Conservation (phyloP, 768 basidiomycete genomes). For the Gloeopeniophorella convolvens region DNA sequence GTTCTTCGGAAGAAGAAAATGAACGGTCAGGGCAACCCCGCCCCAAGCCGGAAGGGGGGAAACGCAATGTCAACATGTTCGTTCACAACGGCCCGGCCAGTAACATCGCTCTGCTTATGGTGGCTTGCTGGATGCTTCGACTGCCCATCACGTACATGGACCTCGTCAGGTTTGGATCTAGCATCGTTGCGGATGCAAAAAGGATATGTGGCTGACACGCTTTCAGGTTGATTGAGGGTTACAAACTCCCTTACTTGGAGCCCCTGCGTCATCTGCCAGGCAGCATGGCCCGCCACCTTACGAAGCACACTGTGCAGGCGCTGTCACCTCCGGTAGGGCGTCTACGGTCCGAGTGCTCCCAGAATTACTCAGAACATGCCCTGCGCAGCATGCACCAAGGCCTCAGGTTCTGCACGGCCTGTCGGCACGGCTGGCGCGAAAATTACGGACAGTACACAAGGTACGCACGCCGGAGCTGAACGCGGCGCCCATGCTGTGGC, state of each 20-base stretch:
- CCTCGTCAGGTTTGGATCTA: constrained; percentile 47
- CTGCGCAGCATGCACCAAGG: constrained; percentile 51
- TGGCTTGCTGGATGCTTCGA: constrained; percentile 76
- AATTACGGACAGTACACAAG: constrained; percentile 45
- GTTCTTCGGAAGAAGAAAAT: constrained; percentile 28
- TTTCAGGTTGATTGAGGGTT: constrained; percentile 62
- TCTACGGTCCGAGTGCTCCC: constrained; percentile 2
- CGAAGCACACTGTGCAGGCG: constrained; percentile 58
- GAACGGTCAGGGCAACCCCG: constrained; percentile 10
- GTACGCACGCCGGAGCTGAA: constrained; percentile 70
- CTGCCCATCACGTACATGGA: constrained; percentile 73
- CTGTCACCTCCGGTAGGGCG: constrained; percentile 63
- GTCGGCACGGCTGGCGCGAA: constrained; percentile 55
- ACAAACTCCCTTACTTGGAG: constrained; percentile 78
- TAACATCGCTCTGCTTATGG: constrained; percentile 60
- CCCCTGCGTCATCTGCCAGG: constrained; percentile 54
- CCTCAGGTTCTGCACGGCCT: constrained; percentile 51
- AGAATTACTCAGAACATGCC: not conserved
- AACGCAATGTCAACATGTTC: constrained; percentile 16
- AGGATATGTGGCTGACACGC: not conserved
- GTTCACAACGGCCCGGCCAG: constrained; percentile 37
- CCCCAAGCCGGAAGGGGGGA: constrained; percentile 6
- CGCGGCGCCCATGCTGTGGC: constrained; percentile 72
- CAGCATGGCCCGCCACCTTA: constrained; percentile 61
- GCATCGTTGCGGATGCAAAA: not conserved